These are phyloP conservation scores for Fusarium sp. DNA, from an alignment of 2,329 filamentous ascomycete genomes.

Conservation along the genomic window DNA sequence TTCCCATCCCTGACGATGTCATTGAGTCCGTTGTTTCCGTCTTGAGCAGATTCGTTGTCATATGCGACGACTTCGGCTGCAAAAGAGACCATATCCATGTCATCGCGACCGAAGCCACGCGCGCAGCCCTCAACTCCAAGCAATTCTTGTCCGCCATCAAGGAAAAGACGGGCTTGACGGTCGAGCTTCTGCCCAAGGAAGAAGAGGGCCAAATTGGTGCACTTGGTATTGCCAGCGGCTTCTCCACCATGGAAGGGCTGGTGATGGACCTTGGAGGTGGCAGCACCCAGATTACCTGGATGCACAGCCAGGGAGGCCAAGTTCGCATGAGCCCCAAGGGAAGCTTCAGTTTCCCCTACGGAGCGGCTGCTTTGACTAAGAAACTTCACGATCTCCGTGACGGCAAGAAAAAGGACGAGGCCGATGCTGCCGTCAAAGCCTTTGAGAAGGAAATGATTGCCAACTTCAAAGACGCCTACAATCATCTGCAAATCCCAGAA, in stretches of 20 bases:
- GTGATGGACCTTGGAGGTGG: conserved; percentile 80
- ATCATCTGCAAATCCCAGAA: conserved; percentile 63
- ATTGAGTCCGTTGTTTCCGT: conserved; percentile 45
- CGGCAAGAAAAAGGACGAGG: conserved; percentile 53
- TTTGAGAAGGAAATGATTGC: conserved; percentile 62
- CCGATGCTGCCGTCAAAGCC: conserved; percentile 56
- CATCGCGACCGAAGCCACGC: conserved; percentile 49
- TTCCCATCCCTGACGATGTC: conserved; percentile 47
- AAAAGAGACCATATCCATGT: conserved; percentile 45
- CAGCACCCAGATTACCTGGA: conserved; percentile 76
- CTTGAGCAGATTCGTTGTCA: conserved; percentile 45
- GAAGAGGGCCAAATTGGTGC: conserved; percentile 74
- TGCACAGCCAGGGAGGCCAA: conserved; percentile 61
- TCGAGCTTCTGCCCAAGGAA: conserved; percentile 71
- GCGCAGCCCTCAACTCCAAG: conserved; percentile 47
- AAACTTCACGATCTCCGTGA: conserved; percentile 59
- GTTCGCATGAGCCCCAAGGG: conserved; percentile 64
- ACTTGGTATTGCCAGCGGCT: conserved; percentile 73
- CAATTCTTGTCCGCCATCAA: conserved; percentile 57
- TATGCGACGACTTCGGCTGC: conserved; percentile 46
- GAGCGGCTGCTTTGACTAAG: conserved; percentile 72
- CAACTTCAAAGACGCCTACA: conserved; percentile 63
- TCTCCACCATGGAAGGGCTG: conserved; percentile 68
- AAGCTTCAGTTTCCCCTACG: conserved; percentile 75
- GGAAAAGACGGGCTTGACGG: conserved; percentile 66